Base-by-base conservation (phyloP, 2,329 filamentous ascomycete genomes). In the Harringtonia lauricola region DNA sequence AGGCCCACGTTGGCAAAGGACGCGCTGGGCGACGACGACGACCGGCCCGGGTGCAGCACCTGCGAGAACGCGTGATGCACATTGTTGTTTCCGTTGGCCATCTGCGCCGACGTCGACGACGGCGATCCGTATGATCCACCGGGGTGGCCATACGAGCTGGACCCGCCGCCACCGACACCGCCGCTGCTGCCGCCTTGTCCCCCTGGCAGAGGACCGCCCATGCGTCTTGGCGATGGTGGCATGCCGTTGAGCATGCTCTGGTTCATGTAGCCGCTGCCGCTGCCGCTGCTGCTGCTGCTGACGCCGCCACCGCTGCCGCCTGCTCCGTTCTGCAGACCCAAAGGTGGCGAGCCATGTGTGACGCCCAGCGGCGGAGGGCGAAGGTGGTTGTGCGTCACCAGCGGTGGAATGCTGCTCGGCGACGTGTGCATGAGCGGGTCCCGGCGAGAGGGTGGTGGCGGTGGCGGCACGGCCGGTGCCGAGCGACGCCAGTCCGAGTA, bases 151-250 rank as follows among this genome's bases (percentile, higher is more conserved):
- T 39, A 26, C 8, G 37, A 3, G 5, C 26, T 9, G 10, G 29
- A 31, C 21, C 8, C 21, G 17, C 35, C 24, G 18, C 39, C 29
- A 17, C 17, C 17, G 24, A 22, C 33, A 30, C 37, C 12, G 17
- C 24, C 21, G 26, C 34, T 24, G 45, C 35, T 34, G 18, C 18
- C 36, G 40, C 17, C 42, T 13, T 28, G 59, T n/a, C n/a, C n/a
- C 8, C 64, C 57, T 8, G 65, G 57, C 15, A 65, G 57, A 10
- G 65, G 64, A 12, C 65, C 67, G 39, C 60, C 65, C 43, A 64
- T 49, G 31, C 68, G 64, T 17, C 24, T 67, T 18, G 73, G 69
- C 4, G 72, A 74, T 1, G 62, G 64, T 3, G 70, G 68, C 42
- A 70, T 54, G 19, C 68, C 68, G 42, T 68, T 75, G 49, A 57